phyloP scores from a whole-genome alignment of 148 eudicot genomes.

The Nepenthes mirabilis region DNA sequence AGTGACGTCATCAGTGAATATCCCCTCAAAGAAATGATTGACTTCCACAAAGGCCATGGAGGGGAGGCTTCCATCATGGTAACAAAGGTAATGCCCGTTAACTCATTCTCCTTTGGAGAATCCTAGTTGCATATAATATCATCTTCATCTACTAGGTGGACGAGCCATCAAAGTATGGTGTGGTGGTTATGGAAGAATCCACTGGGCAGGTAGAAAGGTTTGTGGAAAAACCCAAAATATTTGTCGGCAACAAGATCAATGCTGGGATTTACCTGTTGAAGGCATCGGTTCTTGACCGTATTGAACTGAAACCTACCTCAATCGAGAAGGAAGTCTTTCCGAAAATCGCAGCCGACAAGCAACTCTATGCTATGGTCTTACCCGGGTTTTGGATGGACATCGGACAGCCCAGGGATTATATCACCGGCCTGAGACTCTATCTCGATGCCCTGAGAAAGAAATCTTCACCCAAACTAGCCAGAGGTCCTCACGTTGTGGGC shows the following conservation, averaged over 20 bases:
- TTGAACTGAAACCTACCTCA: constrained; percentile 41
- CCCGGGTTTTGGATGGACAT: constrained; percentile 98
- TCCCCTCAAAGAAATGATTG: constrained; percentile 74
- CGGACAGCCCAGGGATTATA: constrained; percentile 91
- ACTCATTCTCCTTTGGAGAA: not conserved
- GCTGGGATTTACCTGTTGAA: constrained; percentile 88
- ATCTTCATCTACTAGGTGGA: constrained; percentile 45
- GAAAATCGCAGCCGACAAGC: constrained; percentile 28
- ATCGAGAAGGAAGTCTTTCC: constrained; percentile 51
- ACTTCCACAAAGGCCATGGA: constrained; percentile 83
- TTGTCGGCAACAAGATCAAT: constrained; percentile 95
- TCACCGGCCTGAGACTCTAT: constrained; percentile 82
- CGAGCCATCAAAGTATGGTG: constrained; percentile 95
- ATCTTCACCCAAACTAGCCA: constrained; percentile 43
- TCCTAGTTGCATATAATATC: not conserved
- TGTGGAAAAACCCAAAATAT: constrained; percentile 85
- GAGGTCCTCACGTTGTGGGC: constrained; percentile 62
- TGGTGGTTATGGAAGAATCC: constrained; percentile 88
- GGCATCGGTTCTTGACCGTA: constrained; percentile 53
- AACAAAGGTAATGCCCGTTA: constrained; percentile 47
- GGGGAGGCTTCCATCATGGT: constrained; percentile 96
- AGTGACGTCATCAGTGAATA: constrained; percentile 95
- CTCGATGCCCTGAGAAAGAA: constrained; percentile 65
- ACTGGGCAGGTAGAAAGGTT: constrained; percentile 77
- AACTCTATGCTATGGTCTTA: constrained; percentile 41